phyloP scores from a whole-genome alignment of 2,329 filamentous ascomycete species.

The Colletotrichum lini region DNA sequence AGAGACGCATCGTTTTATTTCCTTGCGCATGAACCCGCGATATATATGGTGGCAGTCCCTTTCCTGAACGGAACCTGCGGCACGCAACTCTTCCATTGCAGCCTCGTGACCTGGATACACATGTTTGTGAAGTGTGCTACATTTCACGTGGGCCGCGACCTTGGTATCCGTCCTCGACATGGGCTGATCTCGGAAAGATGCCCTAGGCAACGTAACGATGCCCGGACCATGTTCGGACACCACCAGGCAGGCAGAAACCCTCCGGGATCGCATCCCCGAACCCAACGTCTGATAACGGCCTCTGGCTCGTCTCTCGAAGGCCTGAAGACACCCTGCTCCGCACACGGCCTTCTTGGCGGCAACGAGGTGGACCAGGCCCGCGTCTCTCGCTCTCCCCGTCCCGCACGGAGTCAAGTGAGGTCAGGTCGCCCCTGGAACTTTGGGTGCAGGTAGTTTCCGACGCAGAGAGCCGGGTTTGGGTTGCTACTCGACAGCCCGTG shows the following conservation, averaged over 20 bases:
- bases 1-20: not conserved
- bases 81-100: not conserved
- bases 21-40: not conserved
- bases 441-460: not conserved
- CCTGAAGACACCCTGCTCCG: not conserved
- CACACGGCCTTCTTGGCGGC: not conserved
- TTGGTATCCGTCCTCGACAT: not conserved
- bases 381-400: not conserved
- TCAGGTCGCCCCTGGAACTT: not conserved
- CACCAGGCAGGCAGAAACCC: not conserved
- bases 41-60: not conserved
- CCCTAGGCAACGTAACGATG: not conserved
- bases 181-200: not conserved
- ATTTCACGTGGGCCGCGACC: too few relatives aligned
- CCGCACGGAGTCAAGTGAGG: not conserved
- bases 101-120: not conserved
- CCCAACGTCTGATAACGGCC: not conserved
- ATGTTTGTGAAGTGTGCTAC: not conserved
- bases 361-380: not conserved
- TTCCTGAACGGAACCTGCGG: not conserved
- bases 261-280: not conserved
- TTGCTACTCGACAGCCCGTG: too few relatives aligned
- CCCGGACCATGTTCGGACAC: not conserved
- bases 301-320: not conserved
- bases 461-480: not conserved